These are phyloP conservation scores for Penicillium sp. DNA, from an alignment of 2,329 filamentous ascomycete species.

Conservation along the genomic window DNA sequence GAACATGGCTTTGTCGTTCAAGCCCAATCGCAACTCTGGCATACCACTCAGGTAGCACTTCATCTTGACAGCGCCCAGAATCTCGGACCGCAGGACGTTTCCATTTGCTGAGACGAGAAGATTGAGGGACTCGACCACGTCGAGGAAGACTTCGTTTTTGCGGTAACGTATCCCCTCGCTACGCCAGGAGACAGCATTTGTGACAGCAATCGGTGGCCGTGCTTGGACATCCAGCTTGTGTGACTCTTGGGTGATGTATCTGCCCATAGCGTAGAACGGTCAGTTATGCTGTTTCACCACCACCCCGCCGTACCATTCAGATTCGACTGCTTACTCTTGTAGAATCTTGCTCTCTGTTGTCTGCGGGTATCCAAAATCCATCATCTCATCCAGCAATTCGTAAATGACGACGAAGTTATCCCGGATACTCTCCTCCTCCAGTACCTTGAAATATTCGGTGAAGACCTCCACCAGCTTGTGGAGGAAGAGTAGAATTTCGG, in stretches of 20 bases:
- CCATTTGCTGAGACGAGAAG: constrained; percentile 87
- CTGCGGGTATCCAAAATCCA: constrained; percentile 99
- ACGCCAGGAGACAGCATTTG: constrained; percentile 95
- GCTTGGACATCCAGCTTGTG: constrained; percentile 97
- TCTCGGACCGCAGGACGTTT: constrained; percentile 91
- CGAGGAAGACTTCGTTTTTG: constrained; percentile 98
- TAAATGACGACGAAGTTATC: constrained; percentile 99
- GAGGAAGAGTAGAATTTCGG: constrained; percentile 94
- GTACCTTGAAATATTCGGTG: constrained; percentile 98
- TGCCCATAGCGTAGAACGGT: constrained; percentile 19
- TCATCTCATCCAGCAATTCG: constrained; percentile 98
- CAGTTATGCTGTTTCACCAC: not conserved
- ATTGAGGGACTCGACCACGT: constrained; percentile 93
- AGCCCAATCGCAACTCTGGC: constrained; percentile 83
- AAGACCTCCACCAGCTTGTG: constrained; percentile 98
- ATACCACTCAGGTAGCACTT: constrained; percentile 98
- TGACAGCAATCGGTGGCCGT: constrained; percentile 90
- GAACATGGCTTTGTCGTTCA: constrained; percentile 99
- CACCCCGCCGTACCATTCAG: not conserved
- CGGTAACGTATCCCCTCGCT: constrained; percentile 96
- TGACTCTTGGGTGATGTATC: constrained; percentile 95
- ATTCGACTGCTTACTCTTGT: constrained; percentile 56
- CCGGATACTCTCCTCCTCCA: constrained; percentile 96
- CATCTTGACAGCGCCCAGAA: constrained; percentile 96
- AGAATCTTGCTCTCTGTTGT: constrained; percentile 97